phyloP scores from a whole-genome alignment of 2,329 filamentous ascomycete genomes.

The Sphaerostilbella broomeana region DNA sequence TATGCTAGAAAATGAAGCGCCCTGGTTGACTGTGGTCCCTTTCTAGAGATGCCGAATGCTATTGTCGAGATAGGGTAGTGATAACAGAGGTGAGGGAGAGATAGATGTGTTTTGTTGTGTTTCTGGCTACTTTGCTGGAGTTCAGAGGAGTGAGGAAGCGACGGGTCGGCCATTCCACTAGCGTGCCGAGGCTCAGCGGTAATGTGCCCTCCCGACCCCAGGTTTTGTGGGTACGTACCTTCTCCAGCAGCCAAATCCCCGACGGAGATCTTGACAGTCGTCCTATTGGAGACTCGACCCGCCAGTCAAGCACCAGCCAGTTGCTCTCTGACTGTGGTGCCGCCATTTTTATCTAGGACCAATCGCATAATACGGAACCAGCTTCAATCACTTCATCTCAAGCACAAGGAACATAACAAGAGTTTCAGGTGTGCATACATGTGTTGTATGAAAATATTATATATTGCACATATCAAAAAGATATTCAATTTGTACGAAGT shows the following conservation, averaged over 20 bases:
- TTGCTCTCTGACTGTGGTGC: too few species aligned
- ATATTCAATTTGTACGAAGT: constrained; percentile 3
- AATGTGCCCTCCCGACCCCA: constrained; percentile 2
- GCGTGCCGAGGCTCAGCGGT: constrained; percentile 11
- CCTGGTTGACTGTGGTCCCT: not conserved
- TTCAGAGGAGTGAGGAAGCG: too few species aligned
- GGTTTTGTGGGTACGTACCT: constrained; percentile 1
- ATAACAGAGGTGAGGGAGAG: not conserved
- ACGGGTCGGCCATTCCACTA: too few species aligned
- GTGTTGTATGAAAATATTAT: not conserved
- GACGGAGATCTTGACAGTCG: not conserved
- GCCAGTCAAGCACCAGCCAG: not conserved
- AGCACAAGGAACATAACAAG: too few species aligned
- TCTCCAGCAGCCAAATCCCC: not conserved
- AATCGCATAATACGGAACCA: not conserved
- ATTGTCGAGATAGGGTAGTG: too few species aligned
- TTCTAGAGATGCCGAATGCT: too few species aligned
- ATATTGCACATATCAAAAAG: not conserved
- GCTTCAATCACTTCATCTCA: too few species aligned
- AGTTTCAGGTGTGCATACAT: not conserved
- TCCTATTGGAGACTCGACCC: too few species aligned
- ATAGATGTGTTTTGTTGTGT: not conserved
- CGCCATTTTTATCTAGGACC: not conserved
- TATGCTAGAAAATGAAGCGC: not conserved
- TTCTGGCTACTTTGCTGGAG: too few species aligned